Evolutionary conservation across 805 yeast genomes (phyloP).

Genomic region (Myxozyma geophila): DNA sequence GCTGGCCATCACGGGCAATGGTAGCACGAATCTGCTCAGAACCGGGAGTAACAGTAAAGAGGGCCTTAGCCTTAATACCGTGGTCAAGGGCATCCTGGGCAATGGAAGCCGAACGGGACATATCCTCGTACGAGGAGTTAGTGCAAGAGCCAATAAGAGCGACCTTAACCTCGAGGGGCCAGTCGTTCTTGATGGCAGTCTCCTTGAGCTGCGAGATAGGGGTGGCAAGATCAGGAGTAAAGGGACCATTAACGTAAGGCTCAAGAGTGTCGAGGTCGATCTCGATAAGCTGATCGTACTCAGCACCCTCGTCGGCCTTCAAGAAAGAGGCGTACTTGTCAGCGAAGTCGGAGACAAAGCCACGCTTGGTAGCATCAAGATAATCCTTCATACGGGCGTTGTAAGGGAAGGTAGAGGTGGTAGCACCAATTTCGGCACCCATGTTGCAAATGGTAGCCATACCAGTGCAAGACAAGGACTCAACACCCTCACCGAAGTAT

Average conservation of each 20-base stretch:
- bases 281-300: constrained; percentile 91
- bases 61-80: constrained; percentile 87
- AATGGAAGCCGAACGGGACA: constrained; percentile 93
- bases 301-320: constrained; percentile 83
- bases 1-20: constrained; percentile 90
- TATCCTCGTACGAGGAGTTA: constrained; percentile 96
- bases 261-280: constrained; percentile 84
- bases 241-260: constrained; percentile 97
- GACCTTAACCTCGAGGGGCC: constrained; percentile 87
- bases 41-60: constrained; percentile 96
- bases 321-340: constrained; percentile 64
- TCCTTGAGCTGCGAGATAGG: constrained; percentile 82
- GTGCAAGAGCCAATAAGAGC: constrained; percentile 98
- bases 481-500: constrained; percentile 95
- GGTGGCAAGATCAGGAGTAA: constrained; percentile 96
- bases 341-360: constrained; percentile 80
- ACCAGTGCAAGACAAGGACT: constrained; percentile 90
- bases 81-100: constrained; percentile 83
- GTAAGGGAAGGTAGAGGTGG: constrained; percentile 96
- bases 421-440: constrained; percentile 99
- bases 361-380: constrained; percentile 82
- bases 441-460: constrained; percentile 99
- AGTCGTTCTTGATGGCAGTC: constrained; percentile 69
- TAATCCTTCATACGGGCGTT: constrained; percentile 78
- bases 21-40: constrained; percentile 98